Evolutionary conservation across 768 basidiomycete species (phyloP), one percentile per base, ranked within the genome.

Genomic region (Hemileccinum rubropunctum): DNA sequence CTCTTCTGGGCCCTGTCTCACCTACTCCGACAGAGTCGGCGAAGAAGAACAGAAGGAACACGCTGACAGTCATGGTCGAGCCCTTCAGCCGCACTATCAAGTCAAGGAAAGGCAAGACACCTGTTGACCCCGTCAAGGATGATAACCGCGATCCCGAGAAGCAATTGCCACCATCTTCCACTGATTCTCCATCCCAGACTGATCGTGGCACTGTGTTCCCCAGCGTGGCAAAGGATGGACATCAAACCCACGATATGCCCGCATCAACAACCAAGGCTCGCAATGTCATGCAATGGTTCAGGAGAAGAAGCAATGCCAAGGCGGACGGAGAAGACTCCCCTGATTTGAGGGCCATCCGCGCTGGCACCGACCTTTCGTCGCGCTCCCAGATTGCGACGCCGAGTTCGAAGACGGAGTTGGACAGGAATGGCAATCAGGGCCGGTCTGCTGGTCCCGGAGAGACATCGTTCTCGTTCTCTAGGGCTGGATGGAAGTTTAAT

Each of bases 211-310:
- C 63, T 14, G 50, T 64, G 37, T 59, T 64, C 56, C 58, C 65
- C 13, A 58, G 57, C 18, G 56, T 68, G 49, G 43, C 51, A 23
- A 67, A 67, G 47, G 61, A 63, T 6, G 63, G 48, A 26, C 58
- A 57, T 54, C 60, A 56, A 36, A 45, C 60, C 26, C 62, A 59
- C 38, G 75, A 75, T 35, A 71, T 86, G 71, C 78, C 79, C 2
- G 88, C 84, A 14, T 85, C 89, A 53, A 82, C 90, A n/a, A 84
- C 79, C 70, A 89, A 94, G 67, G 94, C 95, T 4, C 84, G 84
- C 67, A 92, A 88, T 63, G 97, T 99, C 46, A 98, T 98, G 95
- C 86, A 94, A 57, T 99, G 97, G 97, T 98, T 99, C 81, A 77
- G 88, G 68, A 80, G 78, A 48, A 81, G 79, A 70, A 85, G 83